phyloP scores from a whole-genome alignment of 768 basidiomycete species.

The Chiua virens region DNA sequence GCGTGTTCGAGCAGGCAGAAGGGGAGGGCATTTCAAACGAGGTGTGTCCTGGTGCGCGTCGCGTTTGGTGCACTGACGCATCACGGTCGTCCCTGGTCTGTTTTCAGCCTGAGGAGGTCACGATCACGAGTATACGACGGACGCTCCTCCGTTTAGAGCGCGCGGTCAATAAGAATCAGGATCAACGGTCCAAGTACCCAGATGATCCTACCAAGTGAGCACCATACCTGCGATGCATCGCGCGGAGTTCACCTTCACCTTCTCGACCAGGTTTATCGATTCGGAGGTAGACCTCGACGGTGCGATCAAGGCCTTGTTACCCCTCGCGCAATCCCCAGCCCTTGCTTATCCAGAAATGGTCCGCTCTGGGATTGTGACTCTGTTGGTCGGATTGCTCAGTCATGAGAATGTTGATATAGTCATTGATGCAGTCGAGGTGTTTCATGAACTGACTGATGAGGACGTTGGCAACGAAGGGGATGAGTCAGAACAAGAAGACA shows the following conservation, averaged over 20 bases:
- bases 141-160: slow-evolving; percentile 82
- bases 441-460: slow-evolving; percentile 95
- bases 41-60: slow-evolving; percentile 43
- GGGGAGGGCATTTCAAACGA: slow-evolving; percentile 65
- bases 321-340: slow-evolving; percentile 80
- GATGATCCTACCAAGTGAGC: slow-evolving; percentile 86
- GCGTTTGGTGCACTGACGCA: not conserved
- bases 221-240: not conserved
- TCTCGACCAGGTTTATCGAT: slow-evolving; percentile 84
- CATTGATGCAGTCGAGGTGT: slow-evolving; percentile 90
- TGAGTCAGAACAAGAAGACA: slow-evolving; percentile 58
- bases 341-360: slow-evolving; percentile 90
- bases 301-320: slow-evolving; percentile 83
- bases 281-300: slow-evolving; percentile 94
- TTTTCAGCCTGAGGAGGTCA: slow-evolving; percentile 62
- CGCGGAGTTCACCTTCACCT: slow-evolving; percentile 11
- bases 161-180: slow-evolving; percentile 91
- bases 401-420: slow-evolving; percentile 98
- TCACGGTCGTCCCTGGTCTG: not conserved
- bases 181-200: slow-evolving; percentile 93
- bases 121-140: slow-evolving; percentile 68
- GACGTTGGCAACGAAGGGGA: slow-evolving; percentile 83
- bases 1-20: slow-evolving; percentile 83
- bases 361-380: slow-evolving; percentile 63
- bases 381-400: slow-evolving; percentile 81